Conservation (phyloP, 257 asterid species). For the Voacanga thouarsii region DNA sequence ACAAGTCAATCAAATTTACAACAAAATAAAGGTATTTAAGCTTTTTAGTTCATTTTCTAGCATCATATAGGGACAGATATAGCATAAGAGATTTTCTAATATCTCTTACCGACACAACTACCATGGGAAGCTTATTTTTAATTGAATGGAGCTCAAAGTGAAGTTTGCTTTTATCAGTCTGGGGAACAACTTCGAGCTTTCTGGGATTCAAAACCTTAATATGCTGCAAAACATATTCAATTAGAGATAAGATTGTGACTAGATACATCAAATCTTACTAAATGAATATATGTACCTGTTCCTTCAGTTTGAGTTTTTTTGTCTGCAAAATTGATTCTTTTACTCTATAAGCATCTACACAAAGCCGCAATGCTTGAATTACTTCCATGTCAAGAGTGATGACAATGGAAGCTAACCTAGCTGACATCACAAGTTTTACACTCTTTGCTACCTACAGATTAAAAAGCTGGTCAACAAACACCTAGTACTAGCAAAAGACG, state of each 20-base stretch:
- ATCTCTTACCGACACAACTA: constrained; percentile 70
- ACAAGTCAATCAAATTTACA: background rate
- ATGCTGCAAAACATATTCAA: constrained; percentile 45
- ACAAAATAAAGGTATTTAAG: background rate
- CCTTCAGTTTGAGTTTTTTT: constrained; percentile 61
- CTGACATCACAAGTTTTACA: constrained; percentile 60
- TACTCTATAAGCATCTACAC: constrained; percentile 58
- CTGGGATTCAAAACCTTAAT: constrained; percentile 44
- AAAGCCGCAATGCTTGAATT: constrained; percentile 58
- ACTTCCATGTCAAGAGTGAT: constrained; percentile 69
- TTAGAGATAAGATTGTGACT: background rate
- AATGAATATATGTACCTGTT: constrained; percentile 38
- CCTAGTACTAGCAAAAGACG: background rate
- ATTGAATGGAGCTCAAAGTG: constrained; percentile 66
- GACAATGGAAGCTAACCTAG: constrained; percentile 60
- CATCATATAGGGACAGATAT: background rate
- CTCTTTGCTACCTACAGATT: constrained; percentile 71
- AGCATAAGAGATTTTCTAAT: background rate
- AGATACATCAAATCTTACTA: background rate
- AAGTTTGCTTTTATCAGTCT: constrained; percentile 47
- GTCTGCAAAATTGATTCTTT: constrained; percentile 69
- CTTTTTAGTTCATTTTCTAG: background rate
- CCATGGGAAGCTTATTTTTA: constrained; percentile 60
- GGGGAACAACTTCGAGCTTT: constrained; percentile 59
- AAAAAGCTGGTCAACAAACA: constrained; percentile 21